Evolutionary conservation across 2,329 filamentous ascomycete species (phyloP).

Genomic region (Cladosporium sp.): DNA sequence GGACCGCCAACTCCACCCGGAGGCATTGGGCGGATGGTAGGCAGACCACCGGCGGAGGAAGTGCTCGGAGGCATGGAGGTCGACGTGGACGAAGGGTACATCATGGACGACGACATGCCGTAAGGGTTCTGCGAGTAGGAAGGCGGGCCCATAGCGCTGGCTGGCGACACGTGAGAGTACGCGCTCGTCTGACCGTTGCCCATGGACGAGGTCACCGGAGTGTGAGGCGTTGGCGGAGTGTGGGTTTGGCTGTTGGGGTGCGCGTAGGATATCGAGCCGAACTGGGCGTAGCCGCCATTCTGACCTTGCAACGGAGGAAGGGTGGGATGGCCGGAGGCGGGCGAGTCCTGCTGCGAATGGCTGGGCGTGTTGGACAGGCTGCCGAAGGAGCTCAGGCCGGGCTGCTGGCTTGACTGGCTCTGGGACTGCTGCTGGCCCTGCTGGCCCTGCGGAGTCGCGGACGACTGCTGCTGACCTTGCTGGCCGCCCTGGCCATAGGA

Average conservation of each 20-base stretch:
- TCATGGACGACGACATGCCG: constrained; percentile 23
- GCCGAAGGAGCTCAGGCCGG: constrained; percentile 20
- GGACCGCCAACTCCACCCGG: constrained; percentile 33
- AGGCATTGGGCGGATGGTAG: constrained; percentile 37
- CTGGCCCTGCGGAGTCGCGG: constrained; percentile 16
- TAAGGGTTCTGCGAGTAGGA: constrained; percentile 24
- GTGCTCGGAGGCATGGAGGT: constrained; percentile 23
- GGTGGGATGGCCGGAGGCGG: constrained; percentile 23
- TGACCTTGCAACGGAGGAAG: constrained; percentile 31
- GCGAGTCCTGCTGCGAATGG: constrained; percentile 16
- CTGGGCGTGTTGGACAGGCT: constrained; percentile 20
- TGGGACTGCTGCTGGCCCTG: constrained; percentile 19
- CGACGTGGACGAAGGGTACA: constrained; percentile 28
- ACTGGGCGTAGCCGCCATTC: constrained; percentile 28
- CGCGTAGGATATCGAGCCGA: constrained; percentile 29
- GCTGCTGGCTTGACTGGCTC: constrained; percentile 14
- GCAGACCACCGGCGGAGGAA: constrained; percentile 26
- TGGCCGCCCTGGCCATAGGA: constrained; percentile 19
- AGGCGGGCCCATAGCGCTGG: constrained; percentile 31
- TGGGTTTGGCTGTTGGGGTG: constrained; percentile 27
- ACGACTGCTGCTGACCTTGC: constrained; percentile 18
- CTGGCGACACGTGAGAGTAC: constrained; percentile 27
- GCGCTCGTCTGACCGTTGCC: constrained; percentile 20
- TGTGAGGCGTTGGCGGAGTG: constrained; percentile 30
- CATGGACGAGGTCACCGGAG: constrained; percentile 27